phyloP scores from a whole-genome alignment of 2,329 filamentous ascomycete genomes.

The Talaromyces sp. region DNA sequence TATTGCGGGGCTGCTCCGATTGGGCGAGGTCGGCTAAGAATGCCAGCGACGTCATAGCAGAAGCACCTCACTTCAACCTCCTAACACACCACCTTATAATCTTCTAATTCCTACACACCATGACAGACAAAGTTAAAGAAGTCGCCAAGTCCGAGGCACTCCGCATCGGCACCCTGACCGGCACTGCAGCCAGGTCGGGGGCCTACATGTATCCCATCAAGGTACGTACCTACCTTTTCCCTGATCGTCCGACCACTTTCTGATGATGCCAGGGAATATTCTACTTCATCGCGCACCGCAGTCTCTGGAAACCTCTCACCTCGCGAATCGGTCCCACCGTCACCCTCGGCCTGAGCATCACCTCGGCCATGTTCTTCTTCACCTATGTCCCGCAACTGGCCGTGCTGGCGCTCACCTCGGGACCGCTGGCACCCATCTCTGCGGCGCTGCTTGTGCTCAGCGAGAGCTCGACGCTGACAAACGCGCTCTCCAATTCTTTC shows the following conservation, averaged over 20 bases:
- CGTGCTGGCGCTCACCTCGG: conserved; percentile 76
- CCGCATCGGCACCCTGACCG: conserved; percentile 58
- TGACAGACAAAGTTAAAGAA: conserved; percentile 51
- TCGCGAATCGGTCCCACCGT: conserved; percentile 58
- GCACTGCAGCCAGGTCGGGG: conserved; percentile 67
- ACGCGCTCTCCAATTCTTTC: conserved; percentile 61
- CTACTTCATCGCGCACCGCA: conserved; percentile 55
- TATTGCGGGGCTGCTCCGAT: neutral
- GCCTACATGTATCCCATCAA: conserved; percentile 84
- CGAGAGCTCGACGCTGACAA: conserved; percentile 50
- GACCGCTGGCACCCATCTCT: conserved; percentile 58
- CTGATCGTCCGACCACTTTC: neutral
- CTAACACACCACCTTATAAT: too few relatives aligned
- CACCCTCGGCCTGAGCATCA: conserved; percentile 65
- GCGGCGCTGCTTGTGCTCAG: conserved; percentile 54
- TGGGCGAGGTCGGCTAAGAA: neutral
- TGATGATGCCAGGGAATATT: conserved; percentile 44
- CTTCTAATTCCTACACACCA: neutral
- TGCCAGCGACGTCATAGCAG: neutral
- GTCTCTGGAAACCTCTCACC: conserved; percentile 56
- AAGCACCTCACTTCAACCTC: neutral
- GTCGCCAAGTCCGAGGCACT: conserved; percentile 65
- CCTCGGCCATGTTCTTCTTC: conserved; percentile 78
- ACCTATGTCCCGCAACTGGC: conserved; percentile 83
- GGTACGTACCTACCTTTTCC: conserved; percentile 28